These are phyloP conservation scores for Alternaria arbusti DNA, from an alignment of 2,329 filamentous ascomycete genomes.

Conservation along the genomic window DNA sequence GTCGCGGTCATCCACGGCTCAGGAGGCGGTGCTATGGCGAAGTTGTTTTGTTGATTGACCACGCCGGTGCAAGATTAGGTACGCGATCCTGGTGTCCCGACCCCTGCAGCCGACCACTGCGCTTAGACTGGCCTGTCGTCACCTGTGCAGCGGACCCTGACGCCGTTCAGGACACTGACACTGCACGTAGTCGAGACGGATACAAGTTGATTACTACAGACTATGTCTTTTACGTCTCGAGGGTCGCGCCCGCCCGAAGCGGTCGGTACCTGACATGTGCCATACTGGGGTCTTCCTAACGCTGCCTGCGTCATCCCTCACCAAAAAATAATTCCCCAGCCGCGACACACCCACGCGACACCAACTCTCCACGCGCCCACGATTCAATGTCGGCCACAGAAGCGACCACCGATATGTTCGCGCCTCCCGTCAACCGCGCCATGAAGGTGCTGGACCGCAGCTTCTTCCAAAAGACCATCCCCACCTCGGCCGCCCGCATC, in stretches of 20 bases:
- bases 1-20: slow-evolving; percentile 13
- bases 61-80: slow-evolving; percentile 29
- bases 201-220: background rate
- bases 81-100: slow-evolving; percentile 33
- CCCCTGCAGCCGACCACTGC: slow-evolving; percentile 12
- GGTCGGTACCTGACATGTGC: slow-evolving; percentile 1
- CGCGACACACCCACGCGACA: background rate
- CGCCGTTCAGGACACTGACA: background rate
- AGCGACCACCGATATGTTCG: slow-evolving; percentile 63
- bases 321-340: slow-evolving; percentile 7
- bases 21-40: slow-evolving; percentile 32
- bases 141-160: slow-evolving; percentile 8
- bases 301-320: slow-evolving; percentile 11
- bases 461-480: slow-evolving; percentile 79
- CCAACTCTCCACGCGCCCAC: slow-evolving; percentile 13
- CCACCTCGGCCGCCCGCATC: slow-evolving; percentile 78
- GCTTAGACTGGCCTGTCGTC: slow-evolving; percentile 2
- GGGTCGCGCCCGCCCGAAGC: background rate
- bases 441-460: slow-evolving; percentile 82
- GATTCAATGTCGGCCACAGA: slow-evolving; percentile 37
- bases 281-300: slow-evolving; percentile 1
- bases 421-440: slow-evolving; percentile 79
- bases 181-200: background rate
- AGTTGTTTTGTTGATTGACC: slow-evolving; percentile 30
- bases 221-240: background rate